Evolutionary conservation across 768 basidiomycete species (phyloP).

Genomic region (Mycena leptocephala): DNA sequence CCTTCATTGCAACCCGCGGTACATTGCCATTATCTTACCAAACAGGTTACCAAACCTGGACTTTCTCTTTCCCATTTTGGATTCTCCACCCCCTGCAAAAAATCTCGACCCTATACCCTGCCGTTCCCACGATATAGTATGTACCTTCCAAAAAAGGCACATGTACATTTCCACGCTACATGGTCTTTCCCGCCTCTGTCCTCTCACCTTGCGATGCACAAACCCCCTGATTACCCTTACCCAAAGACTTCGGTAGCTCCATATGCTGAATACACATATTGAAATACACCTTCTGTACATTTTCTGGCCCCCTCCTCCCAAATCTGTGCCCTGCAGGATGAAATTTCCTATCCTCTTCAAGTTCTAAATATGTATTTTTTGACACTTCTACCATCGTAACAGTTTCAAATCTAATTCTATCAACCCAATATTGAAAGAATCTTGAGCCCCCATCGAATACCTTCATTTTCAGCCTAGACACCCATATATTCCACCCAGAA

Average conservation of each 20-base stretch:
- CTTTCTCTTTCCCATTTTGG: too few relatives aligned
- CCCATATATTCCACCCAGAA: not conserved
- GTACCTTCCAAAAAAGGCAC: too few relatives aligned
- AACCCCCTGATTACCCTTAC: not conserved
- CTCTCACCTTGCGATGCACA: too few relatives aligned
- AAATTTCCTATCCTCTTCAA: not conserved
- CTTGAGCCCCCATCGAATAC: not conserved
- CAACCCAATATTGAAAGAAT: not conserved
- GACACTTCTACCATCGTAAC: not conserved
- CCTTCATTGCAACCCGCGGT: too few relatives aligned
- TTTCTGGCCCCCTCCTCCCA: not conserved
- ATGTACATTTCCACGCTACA: too few relatives aligned
- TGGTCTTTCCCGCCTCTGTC: too few relatives aligned
- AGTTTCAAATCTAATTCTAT: conserved; percentile 1
- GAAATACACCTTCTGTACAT: not conserved
- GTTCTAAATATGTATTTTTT: not conserved
- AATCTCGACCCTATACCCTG: too few relatives aligned
- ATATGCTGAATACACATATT: not conserved
- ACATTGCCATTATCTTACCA: too few relatives aligned
- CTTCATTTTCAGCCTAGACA: not conserved
- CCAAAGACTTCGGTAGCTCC: too few relatives aligned
- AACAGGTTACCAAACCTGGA: too few relatives aligned
- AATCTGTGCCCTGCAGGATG: not conserved
- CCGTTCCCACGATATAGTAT: too few relatives aligned
- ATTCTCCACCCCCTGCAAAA: too few relatives aligned